Evolutionary conservation across 441 rosid genomes (phyloP), one percentile per base, ranked within the genome.

Genomic region (Populus hybrid): DNA sequence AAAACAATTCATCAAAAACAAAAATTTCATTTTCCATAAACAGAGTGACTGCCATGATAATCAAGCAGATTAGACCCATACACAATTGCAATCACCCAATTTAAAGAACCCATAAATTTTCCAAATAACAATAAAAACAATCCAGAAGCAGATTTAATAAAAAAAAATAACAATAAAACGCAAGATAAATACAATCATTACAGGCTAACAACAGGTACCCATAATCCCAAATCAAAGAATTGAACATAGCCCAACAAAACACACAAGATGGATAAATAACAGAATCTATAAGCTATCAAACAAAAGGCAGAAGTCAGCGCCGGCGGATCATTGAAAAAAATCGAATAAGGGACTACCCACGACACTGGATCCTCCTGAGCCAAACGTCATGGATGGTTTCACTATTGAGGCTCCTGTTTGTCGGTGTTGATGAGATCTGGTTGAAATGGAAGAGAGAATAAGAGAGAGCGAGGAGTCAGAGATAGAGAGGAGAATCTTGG

Each of bases 281-380:
- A 46, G 64, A 76, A 42, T 10, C 40, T 67, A 65, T 75, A 63
- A 68, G 14, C 50, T 9, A 83, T 81, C 76, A 46, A 18, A 50
- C 40, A 42, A 21, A 26, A 28, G 16, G 69, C 36, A 30, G 20
- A 40, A 36, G 70, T 57, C 67, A 64, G 1, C 72, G 42, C 34
- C 32, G 23, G 54, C 21, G n/a, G 59, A 26, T 42, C 5, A 8
- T 20, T 26, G 11, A 4, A 20, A n/a, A 30, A 12, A 30, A 35
- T 66, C 14, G 78, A 67, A 32, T 10, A 69, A 70, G 67, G 30
- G 76, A 30, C 88, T 85, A 93, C 99, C 99, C 75, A 95, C 99
- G 84, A 93, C 97, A 84, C 97, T 88, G 66, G 99, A 95, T 95
- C 95, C 99, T 85, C 93, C 99, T 57, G 99, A 93, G 88, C 97